Conservation (phyloP, 2,329 filamentous ascomycete species). For the Diaporthe velutina region DNA sequence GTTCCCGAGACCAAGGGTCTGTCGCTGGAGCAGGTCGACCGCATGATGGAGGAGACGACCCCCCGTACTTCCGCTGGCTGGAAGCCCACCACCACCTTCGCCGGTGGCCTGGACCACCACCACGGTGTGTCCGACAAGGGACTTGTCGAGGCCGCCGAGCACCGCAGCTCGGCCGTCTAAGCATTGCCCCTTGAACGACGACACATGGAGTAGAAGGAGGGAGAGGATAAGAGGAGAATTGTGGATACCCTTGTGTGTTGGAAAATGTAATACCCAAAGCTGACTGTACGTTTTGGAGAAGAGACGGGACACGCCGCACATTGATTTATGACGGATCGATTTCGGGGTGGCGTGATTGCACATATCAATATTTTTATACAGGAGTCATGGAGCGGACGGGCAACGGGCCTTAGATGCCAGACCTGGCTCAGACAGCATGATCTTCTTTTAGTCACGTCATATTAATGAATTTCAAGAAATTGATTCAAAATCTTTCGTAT, state of each 20-base stretch:
- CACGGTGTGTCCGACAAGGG: conserved; percentile 50
- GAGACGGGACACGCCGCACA: conserved; percentile 11
- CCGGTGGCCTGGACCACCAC: conserved; percentile 48
- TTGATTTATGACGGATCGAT: conserved; percentile 25
- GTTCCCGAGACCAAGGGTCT: conserved; percentile 82
- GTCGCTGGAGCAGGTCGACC: conserved; percentile 83
- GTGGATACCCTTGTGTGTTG: conserved; percentile 34
- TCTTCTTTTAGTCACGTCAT: conserved; percentile 17
- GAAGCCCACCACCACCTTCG: conserved; percentile 79
- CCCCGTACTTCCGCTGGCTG: conserved; percentile 83
- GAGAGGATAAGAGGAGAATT: not conserved
- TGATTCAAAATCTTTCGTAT: not conserved
- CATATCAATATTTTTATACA: conserved; percentile 5
- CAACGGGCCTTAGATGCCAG: conserved; percentile 18
- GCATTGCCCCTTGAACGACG: not conserved
- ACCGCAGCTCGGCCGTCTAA: conserved; percentile 50
- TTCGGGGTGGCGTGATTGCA: conserved; percentile 25
- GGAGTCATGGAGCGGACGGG: conserved; percentile 15
- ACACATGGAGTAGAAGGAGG: not conserved
- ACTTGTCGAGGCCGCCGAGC: conserved; percentile 46
- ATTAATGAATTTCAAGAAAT: not conserved
- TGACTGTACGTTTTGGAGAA: not conserved
- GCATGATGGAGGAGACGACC: conserved; percentile 89
- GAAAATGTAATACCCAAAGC: conserved; percentile 20
- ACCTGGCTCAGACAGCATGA: conserved; percentile 16